Base-by-base conservation (phyloP, 2,329 filamentous ascomycete species). In the Sporothrix variecibatus region DNA sequence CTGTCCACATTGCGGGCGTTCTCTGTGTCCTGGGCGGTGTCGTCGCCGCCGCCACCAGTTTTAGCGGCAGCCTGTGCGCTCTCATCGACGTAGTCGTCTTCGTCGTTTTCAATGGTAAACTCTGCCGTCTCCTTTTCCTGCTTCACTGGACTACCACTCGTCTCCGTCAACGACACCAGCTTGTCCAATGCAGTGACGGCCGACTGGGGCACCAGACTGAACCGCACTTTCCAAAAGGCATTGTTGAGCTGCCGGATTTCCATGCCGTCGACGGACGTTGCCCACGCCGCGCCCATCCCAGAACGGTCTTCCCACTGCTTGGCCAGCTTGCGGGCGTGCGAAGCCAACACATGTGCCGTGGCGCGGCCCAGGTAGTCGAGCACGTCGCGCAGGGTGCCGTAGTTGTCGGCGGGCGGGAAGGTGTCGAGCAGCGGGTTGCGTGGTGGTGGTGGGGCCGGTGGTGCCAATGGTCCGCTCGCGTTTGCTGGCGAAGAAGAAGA, bases 301-400 rank as follows among this genome's bases (percentile, higher is more conserved):
- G 67, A 28, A 28, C 62, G 8, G 8, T 69, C 65, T 12, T 73
- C 74, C 70, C 70, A 62, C 38, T 2, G 74, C 3, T 43, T 68
- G 2, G 75, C 76, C 40, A 84, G 78, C 67, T 81, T 79, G 72
- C 81, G 76, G 7, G 78, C 76, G 1, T 76, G 81, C 11, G 82
- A 78, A 0, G 83, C 80, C 2, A 87, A 80, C 58, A 81, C 81
- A 62, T 83, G 85, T 31, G 82, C 78, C 8, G 84, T 81, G 15
- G 85, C 84, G 23, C 82, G 83, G 73, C 82, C 80, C 9, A 89
- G 77, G 78, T 88, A 88, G 76, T 84, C 83, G 15, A 82, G 80
- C 6, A 87, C 82, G 46, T 86, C 84, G 11, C 78, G 75, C 20
- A 86, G 79, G 75, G 83, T 82, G 0, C 84, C 82, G 75, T 87